phyloP scores from a whole-genome alignment of 148 eudicot species.

The Vaccinium myrtillus region DNA sequence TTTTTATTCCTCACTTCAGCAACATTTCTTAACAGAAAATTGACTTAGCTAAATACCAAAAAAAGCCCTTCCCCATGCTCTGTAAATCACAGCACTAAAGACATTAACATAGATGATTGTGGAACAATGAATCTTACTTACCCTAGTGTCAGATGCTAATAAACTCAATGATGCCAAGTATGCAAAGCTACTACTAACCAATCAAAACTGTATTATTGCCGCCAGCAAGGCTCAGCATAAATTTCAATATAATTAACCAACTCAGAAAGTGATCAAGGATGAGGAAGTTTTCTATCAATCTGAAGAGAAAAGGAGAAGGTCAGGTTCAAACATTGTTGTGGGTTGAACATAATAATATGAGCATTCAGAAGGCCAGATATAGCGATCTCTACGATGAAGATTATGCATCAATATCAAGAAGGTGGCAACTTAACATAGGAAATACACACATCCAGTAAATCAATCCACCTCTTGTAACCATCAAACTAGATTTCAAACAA shows the following conservation, averaged over 20 bases:
- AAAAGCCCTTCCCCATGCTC: constrained; percentile 92
- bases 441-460: neutral
- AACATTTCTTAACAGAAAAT: neutral
- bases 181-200: neutral
- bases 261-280: neutral
- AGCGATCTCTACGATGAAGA: neutral
- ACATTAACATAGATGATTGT: neutral
- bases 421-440: neutral
- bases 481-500: neutral
- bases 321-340: neutral
- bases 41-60: neutral
- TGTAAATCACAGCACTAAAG: constrained; percentile 22
- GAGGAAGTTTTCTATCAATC: neutral
- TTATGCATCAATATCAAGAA: neutral
- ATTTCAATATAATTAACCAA: no score
- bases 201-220: neutral
- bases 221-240: neutral
- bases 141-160: neutral
- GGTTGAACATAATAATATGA: neutral
- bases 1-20: neutral
- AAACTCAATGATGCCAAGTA: neutral
- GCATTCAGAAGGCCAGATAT: neutral
- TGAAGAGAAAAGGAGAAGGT: neutral
- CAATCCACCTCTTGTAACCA: neutral
- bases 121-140: neutral